phyloP scores from a whole-genome alignment of 768 basidiomycete species.

The Pulveroboletus ravenelii region DNA sequence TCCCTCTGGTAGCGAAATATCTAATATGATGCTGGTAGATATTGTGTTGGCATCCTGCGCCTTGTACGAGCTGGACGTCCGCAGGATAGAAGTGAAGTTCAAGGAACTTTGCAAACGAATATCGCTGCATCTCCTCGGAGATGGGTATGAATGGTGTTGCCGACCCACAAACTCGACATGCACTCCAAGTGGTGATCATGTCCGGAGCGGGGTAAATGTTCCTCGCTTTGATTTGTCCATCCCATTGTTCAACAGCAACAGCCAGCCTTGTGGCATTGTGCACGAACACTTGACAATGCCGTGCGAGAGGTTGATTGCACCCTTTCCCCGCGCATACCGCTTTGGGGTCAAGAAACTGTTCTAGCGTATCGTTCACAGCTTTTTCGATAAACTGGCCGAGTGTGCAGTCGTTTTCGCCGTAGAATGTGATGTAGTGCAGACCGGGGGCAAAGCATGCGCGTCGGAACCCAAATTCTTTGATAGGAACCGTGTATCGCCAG shows the following conservation, averaged over 20 bases:
- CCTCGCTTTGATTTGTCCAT: constrained; percentile 65
- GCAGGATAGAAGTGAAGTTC: constrained; percentile 96
- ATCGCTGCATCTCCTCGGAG: constrained; percentile 87
- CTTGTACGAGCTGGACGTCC: constrained; percentile 77
- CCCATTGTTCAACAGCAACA: constrained; percentile 87
- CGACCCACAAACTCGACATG: constrained; percentile 72
- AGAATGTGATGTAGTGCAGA: constrained; percentile 76
- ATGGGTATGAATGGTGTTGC: constrained; percentile 86
- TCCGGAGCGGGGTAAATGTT: constrained; percentile 60
- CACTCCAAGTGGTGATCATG: constrained; percentile 86
- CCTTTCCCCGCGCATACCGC: constrained; percentile 79
- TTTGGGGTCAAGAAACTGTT: constrained; percentile 67
- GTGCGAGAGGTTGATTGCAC: constrained; percentile 74
- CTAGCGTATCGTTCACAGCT: constrained; percentile 61
- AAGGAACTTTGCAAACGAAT: constrained; percentile 94
- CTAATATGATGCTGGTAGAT: constrained; percentile 90
- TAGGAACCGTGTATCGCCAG: constrained; percentile 76
- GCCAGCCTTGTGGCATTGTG: constrained; percentile 82
- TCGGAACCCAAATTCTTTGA: constrained; percentile 58
- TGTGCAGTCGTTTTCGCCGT: constrained; percentile 88
- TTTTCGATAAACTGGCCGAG: constrained; percentile 91
- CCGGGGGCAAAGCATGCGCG: constrained; percentile 75
- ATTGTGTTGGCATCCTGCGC: constrained; percentile 90
- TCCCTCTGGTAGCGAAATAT: constrained; percentile 79
- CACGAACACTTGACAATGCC: constrained; percentile 87